phyloP scores from a whole-genome alignment of 169 alveolate genomes.

The Eimeria necatrix region DNA sequence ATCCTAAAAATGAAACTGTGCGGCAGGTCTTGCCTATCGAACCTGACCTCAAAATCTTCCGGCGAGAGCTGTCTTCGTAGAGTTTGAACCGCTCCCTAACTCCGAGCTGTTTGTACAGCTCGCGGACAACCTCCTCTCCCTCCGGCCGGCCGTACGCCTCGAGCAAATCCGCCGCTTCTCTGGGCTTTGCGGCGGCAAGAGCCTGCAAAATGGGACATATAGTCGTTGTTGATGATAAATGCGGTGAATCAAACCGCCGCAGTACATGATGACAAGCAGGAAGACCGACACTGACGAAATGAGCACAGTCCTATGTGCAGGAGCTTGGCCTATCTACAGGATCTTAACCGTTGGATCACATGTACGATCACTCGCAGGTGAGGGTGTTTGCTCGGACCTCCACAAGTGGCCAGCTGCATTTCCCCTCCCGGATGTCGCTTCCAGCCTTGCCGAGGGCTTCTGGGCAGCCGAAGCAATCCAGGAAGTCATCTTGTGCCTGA shows the following conservation, averaged over 20 bases:
- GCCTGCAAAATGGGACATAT: constrained; percentile 38
- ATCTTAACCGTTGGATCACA: too few relatives aligned
- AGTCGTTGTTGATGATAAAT: too few relatives aligned
- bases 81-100: constrained; percentile 10
- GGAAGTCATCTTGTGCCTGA: constrained; percentile 84
- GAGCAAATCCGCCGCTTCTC: constrained; percentile 46
- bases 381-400: constrained; percentile 50
- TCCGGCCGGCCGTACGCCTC: constrained; percentile 52
- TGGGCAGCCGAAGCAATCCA: constrained; percentile 82
- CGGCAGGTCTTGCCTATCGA: neutral
- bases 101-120: constrained; percentile 54
- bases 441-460: constrained; percentile 81
- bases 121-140: constrained; percentile 54
- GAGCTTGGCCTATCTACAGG: too few relatives aligned
- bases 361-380: neutral
- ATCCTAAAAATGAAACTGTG: neutral
- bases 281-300: too few relatives aligned
- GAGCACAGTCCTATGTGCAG: too few relatives aligned
- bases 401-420: constrained; percentile 81
- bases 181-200: constrained; percentile 52
- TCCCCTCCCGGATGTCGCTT: constrained; percentile 82
- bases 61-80: constrained; percentile 37
- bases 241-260: too few relatives aligned
- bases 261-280: too few relatives aligned
- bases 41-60: constrained; percentile 32